Evolutionary conservation across 1,139 yeast genomes (phyloP).

Genomic region (Zygosaccharomyces pseudobailii): DNA sequence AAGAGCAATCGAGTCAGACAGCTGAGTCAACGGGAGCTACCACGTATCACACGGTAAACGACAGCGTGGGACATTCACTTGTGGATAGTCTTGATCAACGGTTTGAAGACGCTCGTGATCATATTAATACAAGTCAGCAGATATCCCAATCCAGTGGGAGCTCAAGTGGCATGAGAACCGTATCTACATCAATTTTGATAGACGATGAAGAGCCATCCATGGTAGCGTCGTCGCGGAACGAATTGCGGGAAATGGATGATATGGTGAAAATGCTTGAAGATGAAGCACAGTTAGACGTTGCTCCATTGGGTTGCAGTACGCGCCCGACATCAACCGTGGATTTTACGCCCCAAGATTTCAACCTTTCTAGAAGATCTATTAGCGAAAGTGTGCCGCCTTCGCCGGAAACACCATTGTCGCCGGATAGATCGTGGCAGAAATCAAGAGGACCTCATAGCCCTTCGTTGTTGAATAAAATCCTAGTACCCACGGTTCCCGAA

Average conservation of each 20-base stretch:
- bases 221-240: background rate
- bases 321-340: background rate
- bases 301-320: background rate
- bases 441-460: slow-evolving; percentile 7
- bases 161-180: background rate
- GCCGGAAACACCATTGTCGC: background rate
- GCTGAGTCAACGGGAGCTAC: background rate
- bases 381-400: background rate
- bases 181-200: slow-evolving; percentile 1
- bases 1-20: background rate
- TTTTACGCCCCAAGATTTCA: slow-evolving; percentile 1
- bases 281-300: background rate
- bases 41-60: background rate
- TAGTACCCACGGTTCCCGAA: slow-evolving; percentile 10
- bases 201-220: background rate
- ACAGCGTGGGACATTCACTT: background rate
- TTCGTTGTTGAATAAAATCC: slow-evolving; percentile 7
- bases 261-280: background rate
- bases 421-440: background rate
- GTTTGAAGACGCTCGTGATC: background rate
- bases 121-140: background rate
- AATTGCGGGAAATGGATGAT: background rate
- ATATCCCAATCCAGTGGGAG: background rate
- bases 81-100: slow-evolving; percentile 1
- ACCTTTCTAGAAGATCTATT: background rate